These are phyloP conservation scores for Backusella sp. DNA, from an alignment of 192 early-diverging fungal genomes.

Conservation along the genomic window DNA sequence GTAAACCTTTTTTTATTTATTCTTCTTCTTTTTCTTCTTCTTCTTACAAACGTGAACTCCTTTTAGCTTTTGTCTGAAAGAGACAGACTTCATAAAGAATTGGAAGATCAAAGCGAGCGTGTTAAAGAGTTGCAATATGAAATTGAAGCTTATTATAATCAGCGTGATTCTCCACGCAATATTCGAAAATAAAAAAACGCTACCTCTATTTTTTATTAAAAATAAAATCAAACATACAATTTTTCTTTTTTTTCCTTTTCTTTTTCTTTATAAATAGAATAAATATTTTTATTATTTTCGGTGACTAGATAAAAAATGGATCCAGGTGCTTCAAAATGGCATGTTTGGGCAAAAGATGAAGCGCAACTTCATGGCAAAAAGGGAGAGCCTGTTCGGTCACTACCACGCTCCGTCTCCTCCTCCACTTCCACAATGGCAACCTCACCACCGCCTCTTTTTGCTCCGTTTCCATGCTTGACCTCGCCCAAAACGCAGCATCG, in stretches of 20 bases:
- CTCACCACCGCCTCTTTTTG: neutral
- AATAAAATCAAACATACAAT: neutral
- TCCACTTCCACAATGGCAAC: neutral
- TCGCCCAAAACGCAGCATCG: neutral
- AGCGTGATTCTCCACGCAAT: conserved; percentile 34
- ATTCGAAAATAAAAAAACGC: conserved; percentile 18
- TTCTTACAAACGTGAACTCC: too few species aligned
- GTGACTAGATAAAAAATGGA: neutral
- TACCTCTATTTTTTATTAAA: neutral
- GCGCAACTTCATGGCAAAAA: neutral
- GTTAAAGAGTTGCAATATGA: conserved; percentile 94
- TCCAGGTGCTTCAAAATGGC: conserved; percentile 1
- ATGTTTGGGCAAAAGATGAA: neutral
- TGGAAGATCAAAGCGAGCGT: conserved; percentile 88
- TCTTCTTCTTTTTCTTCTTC: too few species aligned
- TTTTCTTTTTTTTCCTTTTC: neutral
- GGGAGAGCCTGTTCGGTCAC: neutral
- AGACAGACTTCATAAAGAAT: conserved; percentile 97
- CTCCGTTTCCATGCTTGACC: neutral
- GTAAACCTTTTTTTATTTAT: neutral
- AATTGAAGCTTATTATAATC: conserved; percentile 45
- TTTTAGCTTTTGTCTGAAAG: conserved; percentile 87
- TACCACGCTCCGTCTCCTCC: neutral
- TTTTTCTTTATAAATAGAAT: neutral
- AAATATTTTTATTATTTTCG: too few species aligned